Conservation (phyloP, 1,284 basidiomycete genomes). For the Apiotrichum laibachii region DNA sequence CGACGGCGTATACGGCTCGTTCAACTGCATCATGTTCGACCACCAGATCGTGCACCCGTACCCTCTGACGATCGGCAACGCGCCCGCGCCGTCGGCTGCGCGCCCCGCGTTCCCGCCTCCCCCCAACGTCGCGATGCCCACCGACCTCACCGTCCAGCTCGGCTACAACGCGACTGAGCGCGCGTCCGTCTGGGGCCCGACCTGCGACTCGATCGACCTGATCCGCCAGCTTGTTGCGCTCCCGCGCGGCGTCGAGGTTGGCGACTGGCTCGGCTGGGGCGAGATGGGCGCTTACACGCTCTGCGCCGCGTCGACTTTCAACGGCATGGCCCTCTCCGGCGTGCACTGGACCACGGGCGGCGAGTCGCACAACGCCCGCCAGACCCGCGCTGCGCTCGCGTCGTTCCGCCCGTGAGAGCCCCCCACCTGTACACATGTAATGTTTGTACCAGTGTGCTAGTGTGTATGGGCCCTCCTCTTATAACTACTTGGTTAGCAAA, state of each 20-base stretch:
- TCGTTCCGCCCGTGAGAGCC: slow-evolving; percentile 6
- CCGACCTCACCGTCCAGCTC: slow-evolving; percentile 49
- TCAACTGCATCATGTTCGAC: slow-evolving; percentile 96
- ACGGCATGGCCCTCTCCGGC: slow-evolving; percentile 57
- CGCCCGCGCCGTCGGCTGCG: slow-evolving; percentile 34
- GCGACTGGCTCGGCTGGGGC: slow-evolving; percentile 88
- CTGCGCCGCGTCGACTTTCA: slow-evolving; percentile 84
- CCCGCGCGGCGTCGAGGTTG: slow-evolving; percentile 66
- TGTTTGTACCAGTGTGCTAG: too few relatives aligned
- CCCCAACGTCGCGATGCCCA: slow-evolving; percentile 47
- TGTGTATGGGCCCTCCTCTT: too few relatives aligned
- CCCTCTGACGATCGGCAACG: slow-evolving; percentile 60
- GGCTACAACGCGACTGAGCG: slow-evolving; percentile 53
- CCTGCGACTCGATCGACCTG: slow-evolving; percentile 88
- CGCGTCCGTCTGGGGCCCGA: slow-evolving; percentile 60
- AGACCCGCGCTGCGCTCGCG: slow-evolving; percentile 13
- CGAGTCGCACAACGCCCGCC: slow-evolving; percentile 4
- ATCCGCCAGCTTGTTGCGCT: slow-evolving; percentile 64
- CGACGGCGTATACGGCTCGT: slow-evolving; percentile 96
- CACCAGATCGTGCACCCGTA: slow-evolving; percentile 83
- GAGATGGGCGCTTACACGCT: slow-evolving; percentile 94
- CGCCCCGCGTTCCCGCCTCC: slow-evolving; percentile 48
- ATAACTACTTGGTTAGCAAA: too few relatives aligned
- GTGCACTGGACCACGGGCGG: slow-evolving; percentile 51
- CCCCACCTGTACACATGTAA: background rate